Percentiles rank a stretch among this genome's conserved stretches.
Conservation (phyloP, 257 asterid genomes). For the Petunia secreta region DNA sequence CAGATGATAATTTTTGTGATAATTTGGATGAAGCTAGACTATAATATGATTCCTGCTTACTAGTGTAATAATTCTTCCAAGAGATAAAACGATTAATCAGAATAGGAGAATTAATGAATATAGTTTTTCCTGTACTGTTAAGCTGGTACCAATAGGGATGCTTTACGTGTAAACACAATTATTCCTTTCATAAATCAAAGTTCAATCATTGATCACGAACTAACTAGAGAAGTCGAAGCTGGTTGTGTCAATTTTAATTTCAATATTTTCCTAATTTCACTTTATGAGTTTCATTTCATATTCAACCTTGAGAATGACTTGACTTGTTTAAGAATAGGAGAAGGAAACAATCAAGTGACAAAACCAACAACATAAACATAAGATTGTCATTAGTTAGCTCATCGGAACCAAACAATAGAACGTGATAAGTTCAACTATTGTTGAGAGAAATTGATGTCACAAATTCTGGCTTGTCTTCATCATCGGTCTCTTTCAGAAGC, state of each 20-base stretch:
- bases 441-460: background rate
- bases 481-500: background rate
- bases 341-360: background rate
- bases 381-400: slow-evolving; percentile 14
- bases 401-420: background rate
- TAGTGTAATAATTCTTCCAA: too few relatives aligned
- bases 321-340: background rate
- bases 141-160: background rate
- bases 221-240: background rate
- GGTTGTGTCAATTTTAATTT: background rate
- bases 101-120: too few relatives aligned
- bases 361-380: slow-evolving; percentile 1
- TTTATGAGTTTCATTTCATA: background rate
- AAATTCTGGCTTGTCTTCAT: background rate
- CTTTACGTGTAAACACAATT: background rate
- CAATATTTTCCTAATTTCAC: background rate
- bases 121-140: too few relatives aligned
- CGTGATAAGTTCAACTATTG: background rate
- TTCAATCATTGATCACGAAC: background rate
- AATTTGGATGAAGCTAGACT: too few relatives aligned
- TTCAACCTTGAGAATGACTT: slow-evolving; percentile 14
- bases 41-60: too few relatives aligned
- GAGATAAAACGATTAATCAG: too few relatives aligned
- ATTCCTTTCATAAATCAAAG: background rate
- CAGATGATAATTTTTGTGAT: too few relatives aligned